Base-by-base conservation (phyloP, 495 filamentous ascomycete genomes). In the Cetradonia linearis region DNA sequence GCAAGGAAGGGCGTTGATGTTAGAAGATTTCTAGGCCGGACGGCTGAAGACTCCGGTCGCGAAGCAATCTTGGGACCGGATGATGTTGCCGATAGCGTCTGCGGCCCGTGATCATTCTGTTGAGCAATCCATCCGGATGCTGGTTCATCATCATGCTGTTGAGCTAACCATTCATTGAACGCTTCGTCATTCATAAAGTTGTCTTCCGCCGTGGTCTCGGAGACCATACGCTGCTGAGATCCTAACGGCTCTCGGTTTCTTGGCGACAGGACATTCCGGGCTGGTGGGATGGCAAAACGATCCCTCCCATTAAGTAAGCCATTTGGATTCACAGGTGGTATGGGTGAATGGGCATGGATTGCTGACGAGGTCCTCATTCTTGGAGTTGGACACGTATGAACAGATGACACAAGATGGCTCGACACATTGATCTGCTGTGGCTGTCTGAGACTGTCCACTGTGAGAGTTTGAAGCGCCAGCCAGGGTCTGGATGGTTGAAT, bases 11-110 rank as follows among this genome's bases (percentile, higher is more conserved):
- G 64, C 7, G 30, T 25, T 16, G 3, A 14, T 28, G 64, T 55
- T 10, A 58, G 40, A 7, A 34, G 53, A n/a, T 66, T 66, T 1
- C 64, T 44, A 1, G 42, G 14, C 28, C 48, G 2, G n/a, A 46
- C 20, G 7, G 16, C 4, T 25, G 56, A 60, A 13, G 36, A 28
- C 16, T 14, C 47, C 20, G 13, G 47, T 23, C 34, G 30, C 20
- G 47, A 48, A 5, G n/a, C 25, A 8, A 37, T 0, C 23, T 37
- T 38, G 5, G 48, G 46, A 7, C 36, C 11, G 9, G 13, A 38
- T n/a, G 18, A 47, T 9, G 1, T 31, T 40, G 55, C 36, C n/a
- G 54, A 40, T 48, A 37, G 37, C 5, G 13, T 40, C 13, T 18
- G 59, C 37, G 31, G 28, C 28, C 52, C 57, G 31, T 50, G 6